phyloP scores from a whole-genome alignment of 129 eudicot genomes.

The Ambrosia artemisiifolia region DNA sequence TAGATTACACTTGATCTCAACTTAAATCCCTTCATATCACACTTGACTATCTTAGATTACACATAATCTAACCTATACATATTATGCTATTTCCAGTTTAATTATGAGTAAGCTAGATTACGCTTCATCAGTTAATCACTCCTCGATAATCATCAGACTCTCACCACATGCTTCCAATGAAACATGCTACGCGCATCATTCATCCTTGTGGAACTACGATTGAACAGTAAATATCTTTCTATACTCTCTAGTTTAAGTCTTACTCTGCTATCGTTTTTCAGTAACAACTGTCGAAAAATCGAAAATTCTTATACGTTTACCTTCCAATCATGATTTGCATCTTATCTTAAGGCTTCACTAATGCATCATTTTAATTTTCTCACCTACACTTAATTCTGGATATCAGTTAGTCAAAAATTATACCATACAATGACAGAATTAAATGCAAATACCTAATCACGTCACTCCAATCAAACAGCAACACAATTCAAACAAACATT shows the following conservation, averaged over 20 bases:
- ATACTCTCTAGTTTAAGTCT: neutral
- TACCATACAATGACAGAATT: conserved; percentile 5
- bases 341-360: neutral
- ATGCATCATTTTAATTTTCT: conserved; percentile 11
- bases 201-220: neutral
- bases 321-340: neutral
- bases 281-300: neutral
- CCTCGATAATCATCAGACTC: neutral
- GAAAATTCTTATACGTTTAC: neutral
- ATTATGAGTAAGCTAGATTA: neutral
- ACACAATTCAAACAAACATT: conserved; percentile 16
- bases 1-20: neutral
- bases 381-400: conserved; percentile 3
- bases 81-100: neutral
- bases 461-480: conserved; percentile 28
- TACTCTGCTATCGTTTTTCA: neutral
- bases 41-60: neutral
- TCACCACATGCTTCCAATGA: neutral
- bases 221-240: neutral
- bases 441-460: conserved; percentile 20
- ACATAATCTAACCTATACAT: neutral
- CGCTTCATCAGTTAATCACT: neutral
- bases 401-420: neutral
- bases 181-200: neutral
- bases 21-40: neutral